phyloP scores from a whole-genome alignment of 192 early-diverging fungal genomes.

The Umbelopsis isabellina region DNA sequence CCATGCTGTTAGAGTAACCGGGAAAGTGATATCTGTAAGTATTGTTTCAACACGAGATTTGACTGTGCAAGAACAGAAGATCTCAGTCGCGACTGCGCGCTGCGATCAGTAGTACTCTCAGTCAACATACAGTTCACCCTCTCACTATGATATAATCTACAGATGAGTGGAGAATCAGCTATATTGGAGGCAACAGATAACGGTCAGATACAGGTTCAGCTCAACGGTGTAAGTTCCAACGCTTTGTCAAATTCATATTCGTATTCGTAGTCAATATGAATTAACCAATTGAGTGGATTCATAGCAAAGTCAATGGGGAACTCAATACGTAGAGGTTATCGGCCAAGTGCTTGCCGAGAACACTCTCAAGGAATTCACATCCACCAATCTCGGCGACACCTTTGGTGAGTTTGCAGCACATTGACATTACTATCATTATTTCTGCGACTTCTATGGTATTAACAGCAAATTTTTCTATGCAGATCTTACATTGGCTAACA shows the following conservation, averaged over 20 bases:
- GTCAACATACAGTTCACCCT: neutral
- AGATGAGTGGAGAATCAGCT: constrained; percentile 34
- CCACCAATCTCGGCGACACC: constrained; percentile 34
- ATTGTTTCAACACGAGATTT: neutral
- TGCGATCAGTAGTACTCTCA: neutral
- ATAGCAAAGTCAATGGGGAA: constrained; percentile 32
- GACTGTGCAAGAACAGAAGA: neutral
- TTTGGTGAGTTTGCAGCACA: constrained; percentile 34
- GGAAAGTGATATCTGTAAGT: constrained; percentile 38
- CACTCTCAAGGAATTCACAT: constrained; percentile 35
- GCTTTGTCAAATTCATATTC: neutral
- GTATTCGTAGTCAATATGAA: neutral
- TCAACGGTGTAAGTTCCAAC: constrained; percentile 28
- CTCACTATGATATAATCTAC: neutral
- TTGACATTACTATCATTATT: neutral
- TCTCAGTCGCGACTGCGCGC: neutral
- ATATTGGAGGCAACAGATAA: constrained; percentile 37
- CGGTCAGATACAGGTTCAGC: constrained; percentile 37
- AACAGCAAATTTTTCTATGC: neutral
- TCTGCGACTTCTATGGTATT: neutral
- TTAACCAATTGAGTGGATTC: neutral
- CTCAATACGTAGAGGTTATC: constrained; percentile 41
- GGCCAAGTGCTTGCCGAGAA: constrained; percentile 41
- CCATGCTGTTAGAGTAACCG: constrained; percentile 28
- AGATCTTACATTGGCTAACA: constrained; percentile 41